Conservation (phyloP, 2,329 filamentous ascomycete genomes). For the Acrodontium crateriforme region DNA sequence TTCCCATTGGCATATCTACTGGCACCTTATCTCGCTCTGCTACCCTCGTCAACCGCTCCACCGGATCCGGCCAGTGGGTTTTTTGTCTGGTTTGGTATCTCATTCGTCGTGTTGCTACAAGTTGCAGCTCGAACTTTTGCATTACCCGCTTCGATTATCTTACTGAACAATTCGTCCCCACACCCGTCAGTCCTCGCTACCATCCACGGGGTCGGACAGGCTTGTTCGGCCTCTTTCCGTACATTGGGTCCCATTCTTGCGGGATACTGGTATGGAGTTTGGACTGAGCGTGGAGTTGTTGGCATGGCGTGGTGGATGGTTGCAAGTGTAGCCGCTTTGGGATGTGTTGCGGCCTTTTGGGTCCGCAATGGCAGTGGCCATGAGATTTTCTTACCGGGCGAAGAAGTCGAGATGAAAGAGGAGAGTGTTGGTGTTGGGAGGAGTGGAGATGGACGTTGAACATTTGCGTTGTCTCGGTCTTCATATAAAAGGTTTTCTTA, state of each 20-base stretch:
- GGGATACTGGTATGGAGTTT: slow-evolving; percentile 40
- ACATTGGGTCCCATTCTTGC: slow-evolving; percentile 43
- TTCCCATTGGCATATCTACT: slow-evolving; percentile 59
- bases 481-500: too few relatives aligned
- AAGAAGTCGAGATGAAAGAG: slow-evolving; percentile 24
- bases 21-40: slow-evolving; percentile 56
- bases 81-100: slow-evolving; percentile 51
- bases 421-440: slow-evolving; percentile 13
- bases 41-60: slow-evolving; percentile 40
- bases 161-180: slow-evolving; percentile 45
- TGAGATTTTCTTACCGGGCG: slow-evolving; percentile 41
- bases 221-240: slow-evolving; percentile 38
- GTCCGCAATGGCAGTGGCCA: slow-evolving; percentile 54
- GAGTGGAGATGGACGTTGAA: slow-evolving; percentile 18
- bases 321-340: slow-evolving; percentile 40
- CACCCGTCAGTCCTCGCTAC: slow-evolving; percentile 43
- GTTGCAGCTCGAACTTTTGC: slow-evolving; percentile 60
- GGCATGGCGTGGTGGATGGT: slow-evolving; percentile 45
- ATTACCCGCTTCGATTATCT: slow-evolving; percentile 40
- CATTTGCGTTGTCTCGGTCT: too few relatives aligned
- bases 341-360: slow-evolving; percentile 44
- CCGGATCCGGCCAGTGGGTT: slow-evolving; percentile 40
- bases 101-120: slow-evolving; percentile 51
- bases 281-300: slow-evolving; percentile 40
- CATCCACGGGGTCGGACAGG: slow-evolving; percentile 46